phyloP scores from a whole-genome alignment of 805 yeast species.

The Barnettozyma botsteinii region DNA sequence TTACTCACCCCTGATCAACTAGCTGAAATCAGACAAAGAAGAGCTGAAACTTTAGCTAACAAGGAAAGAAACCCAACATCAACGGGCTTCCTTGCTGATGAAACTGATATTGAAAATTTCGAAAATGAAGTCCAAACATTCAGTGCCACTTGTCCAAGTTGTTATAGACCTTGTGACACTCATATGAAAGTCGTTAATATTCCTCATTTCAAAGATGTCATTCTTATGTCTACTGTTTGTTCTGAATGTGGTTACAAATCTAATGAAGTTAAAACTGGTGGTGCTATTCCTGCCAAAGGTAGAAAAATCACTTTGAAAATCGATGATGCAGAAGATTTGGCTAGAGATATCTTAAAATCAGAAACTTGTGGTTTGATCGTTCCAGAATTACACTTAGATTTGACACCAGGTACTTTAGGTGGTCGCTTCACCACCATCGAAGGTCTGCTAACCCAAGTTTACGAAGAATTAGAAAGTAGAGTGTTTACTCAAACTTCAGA shows the following conservation, averaged over 20 bases:
- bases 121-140: constrained; percentile 90
- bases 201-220: constrained; percentile 97
- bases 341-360: constrained; percentile 89
- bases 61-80: constrained; percentile 34
- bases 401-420: constrained; percentile 94
- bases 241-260: constrained; percentile 91
- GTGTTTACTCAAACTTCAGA: constrained; percentile 85
- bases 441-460: constrained; percentile 84
- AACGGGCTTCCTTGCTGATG: constrained; percentile 61
- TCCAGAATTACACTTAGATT: constrained; percentile 86
- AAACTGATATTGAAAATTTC: constrained; percentile 77
- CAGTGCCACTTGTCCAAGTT: constrained; percentile 87
- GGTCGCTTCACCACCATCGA: constrained; percentile 97
- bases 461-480: constrained; percentile 80
- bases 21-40: constrained; percentile 30
- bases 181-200: constrained; percentile 96
- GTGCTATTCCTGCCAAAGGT: constrained; percentile 87
- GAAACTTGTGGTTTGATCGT: constrained; percentile 84
- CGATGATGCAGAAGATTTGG: constrained; percentile 82
- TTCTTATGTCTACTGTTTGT: constrained; percentile 92
- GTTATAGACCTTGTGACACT: constrained; percentile 77
- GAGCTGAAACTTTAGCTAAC: constrained; percentile 19
- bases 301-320: constrained; percentile 64
- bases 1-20: constrained; percentile 58
- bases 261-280: constrained; percentile 98